phyloP scores from a whole-genome alignment of 2,329 filamentous ascomycete genomes.

The Aspergillus brunneoviolaceus region DNA sequence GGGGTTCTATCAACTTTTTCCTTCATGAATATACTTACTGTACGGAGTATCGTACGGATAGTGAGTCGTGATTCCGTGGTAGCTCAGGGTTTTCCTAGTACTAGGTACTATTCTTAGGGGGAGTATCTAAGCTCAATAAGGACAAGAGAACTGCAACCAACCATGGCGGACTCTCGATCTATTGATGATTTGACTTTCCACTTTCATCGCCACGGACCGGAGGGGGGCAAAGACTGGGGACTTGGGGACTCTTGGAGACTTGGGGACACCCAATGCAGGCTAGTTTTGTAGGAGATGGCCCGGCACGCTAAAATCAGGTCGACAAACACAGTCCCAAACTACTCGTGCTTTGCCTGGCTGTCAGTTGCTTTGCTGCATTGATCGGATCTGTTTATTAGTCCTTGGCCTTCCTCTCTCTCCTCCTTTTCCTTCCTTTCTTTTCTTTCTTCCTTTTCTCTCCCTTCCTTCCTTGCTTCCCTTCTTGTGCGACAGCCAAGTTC shows the following conservation, averaged over 20 bases:
- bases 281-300: not conserved
- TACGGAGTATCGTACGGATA: too few relatives aligned
- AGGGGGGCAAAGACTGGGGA: too few relatives aligned
- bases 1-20: too few relatives aligned
- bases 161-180: not conserved
- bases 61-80: too few relatives aligned
- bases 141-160: not conserved
- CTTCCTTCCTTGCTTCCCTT: constrained; percentile 7
- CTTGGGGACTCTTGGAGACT: not conserved
- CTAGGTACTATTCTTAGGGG: not conserved
- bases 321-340: not conserved
- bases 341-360: not conserved
- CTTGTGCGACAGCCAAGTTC: not conserved
- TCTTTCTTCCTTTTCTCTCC: constrained; percentile 9
- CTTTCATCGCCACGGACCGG: not conserved
- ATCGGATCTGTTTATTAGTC: not conserved
- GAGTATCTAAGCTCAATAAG: not conserved
- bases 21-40: too few relatives aligned
- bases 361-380: too few relatives aligned
- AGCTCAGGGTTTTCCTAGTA: not conserved
- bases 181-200: not conserved
- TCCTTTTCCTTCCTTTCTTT: not conserved
- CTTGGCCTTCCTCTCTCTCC: not conserved
- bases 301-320: too few relatives aligned
- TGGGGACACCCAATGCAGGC: not conserved